Conservation (phyloP, 2,329 filamentous ascomycete genomes). For the Colletotrichum noveboracense region DNA sequence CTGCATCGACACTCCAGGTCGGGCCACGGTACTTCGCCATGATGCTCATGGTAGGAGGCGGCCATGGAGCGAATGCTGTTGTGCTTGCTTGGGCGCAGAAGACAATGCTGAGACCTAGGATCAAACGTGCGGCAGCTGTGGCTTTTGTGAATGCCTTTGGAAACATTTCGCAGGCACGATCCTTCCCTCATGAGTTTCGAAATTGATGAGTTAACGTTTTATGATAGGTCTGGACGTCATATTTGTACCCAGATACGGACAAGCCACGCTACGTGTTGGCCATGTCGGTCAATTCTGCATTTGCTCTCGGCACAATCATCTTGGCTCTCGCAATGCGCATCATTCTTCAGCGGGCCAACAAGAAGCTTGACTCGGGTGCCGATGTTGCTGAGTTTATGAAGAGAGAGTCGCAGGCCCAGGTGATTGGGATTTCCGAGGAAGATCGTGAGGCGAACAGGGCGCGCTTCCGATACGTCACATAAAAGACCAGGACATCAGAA, state of each 20-base stretch:
- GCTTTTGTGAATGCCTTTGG: background rate
- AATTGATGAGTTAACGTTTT: background rate
- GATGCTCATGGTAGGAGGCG: background rate
- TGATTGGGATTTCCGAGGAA: background rate
- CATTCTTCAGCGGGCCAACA: background rate
- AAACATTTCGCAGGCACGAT: background rate
- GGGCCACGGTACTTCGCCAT: background rate
- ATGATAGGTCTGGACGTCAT: background rate
- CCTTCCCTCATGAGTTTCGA: background rate
- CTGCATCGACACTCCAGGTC: background rate
- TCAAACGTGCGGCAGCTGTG: background rate
- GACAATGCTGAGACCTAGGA: background rate
- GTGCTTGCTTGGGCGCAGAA: background rate
- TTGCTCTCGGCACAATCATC: background rate
- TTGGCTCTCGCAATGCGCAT: background rate
- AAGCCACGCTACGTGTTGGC: background rate
- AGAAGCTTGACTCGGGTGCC: background rate
- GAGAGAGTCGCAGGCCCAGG: background rate
- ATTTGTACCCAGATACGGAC: background rate
- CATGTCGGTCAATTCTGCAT: background rate
- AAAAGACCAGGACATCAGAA: fast-evolving
- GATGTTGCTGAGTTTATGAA: background rate
- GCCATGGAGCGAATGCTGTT: background rate
- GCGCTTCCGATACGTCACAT: background rate
- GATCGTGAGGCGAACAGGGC: background rate